phyloP scores from a whole-genome alignment of 805 yeast species.

The Kregervanrija fluxuum region DNA sequence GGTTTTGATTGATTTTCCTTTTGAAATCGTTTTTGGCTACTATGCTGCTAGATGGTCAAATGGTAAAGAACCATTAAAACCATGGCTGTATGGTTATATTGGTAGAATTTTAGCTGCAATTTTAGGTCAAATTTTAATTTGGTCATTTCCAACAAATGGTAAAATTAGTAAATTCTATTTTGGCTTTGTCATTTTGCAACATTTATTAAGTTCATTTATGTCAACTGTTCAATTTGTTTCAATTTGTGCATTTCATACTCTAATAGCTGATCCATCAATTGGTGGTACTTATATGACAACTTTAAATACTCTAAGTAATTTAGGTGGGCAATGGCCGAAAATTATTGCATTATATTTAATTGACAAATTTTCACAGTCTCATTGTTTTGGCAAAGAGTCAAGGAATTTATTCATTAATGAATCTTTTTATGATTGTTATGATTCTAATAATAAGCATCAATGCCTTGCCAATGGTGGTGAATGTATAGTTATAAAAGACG shows the following conservation, averaged over 20 bases:
- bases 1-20: constrained; percentile 90
- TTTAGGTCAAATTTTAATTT: constrained; percentile 67
- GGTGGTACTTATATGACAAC: constrained; percentile 99
- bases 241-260: constrained; percentile 89
- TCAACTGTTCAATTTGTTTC: constrained; percentile 93
- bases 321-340: constrained; percentile 98
- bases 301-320: constrained; percentile 80
- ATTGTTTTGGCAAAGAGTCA: constrained; percentile 37
- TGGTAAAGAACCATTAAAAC: constrained; percentile 67
- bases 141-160: constrained; percentile 55
- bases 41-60: constrained; percentile 94
- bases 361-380: constrained; percentile 64
- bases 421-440: constrained; percentile 25
- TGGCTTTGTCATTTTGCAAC: constrained; percentile 69
- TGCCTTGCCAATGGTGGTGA: constrained; percentile 53
- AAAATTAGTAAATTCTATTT: constrained; percentile 50
- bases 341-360: constrained; percentile 72
- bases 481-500: constrained; percentile 57
- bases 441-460: constrained; percentile 31
- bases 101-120: constrained; percentile 75
- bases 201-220: constrained; percentile 84
- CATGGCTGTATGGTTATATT: constrained; percentile 84
- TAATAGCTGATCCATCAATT: constrained; percentile 88
- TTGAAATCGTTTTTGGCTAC: constrained; percentile 90
- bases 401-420: constrained; percentile 20